phyloP scores from a whole-genome alignment of 768 basidiomycete species.

The Pisolithus sp. region DNA sequence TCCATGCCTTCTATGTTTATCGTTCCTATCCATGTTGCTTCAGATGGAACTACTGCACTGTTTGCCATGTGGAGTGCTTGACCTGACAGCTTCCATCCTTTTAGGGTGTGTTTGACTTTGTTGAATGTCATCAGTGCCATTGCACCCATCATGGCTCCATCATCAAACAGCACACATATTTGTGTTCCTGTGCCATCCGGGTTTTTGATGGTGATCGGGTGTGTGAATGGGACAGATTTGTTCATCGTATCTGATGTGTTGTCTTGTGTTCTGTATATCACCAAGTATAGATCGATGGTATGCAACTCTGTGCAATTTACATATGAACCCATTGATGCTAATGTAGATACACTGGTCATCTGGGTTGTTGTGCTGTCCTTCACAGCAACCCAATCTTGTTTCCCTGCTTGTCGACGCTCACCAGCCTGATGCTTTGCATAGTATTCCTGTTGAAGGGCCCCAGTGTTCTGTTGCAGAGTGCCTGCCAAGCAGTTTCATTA shows the following conservation, averaged over 20 bases:
- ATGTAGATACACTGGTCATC: too few relatives aligned
- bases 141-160: background rate
- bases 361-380: too few relatives aligned
- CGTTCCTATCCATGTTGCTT: slow-evolving; percentile 7
- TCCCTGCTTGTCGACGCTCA: background rate
- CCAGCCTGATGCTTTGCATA: background rate
- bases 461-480: background rate
- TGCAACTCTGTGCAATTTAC: too few relatives aligned
- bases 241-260: background rate
- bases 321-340: too few relatives aligned
- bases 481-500: background rate
- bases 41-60: slow-evolving; percentile 10
- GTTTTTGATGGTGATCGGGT: background rate
- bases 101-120: background rate
- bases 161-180: background rate
- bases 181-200: background rate
- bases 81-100: background rate
- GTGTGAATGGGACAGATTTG: background rate
- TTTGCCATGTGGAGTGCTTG: slow-evolving; percentile 29
- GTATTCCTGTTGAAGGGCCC: background rate
- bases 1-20: background rate
- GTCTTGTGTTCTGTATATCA: background rate
- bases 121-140: background rate
- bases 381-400: background rate
- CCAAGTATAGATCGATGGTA: too few relatives aligned